Conservation (phyloP, 345 rosid species). For the Salix viminalis region DNA sequence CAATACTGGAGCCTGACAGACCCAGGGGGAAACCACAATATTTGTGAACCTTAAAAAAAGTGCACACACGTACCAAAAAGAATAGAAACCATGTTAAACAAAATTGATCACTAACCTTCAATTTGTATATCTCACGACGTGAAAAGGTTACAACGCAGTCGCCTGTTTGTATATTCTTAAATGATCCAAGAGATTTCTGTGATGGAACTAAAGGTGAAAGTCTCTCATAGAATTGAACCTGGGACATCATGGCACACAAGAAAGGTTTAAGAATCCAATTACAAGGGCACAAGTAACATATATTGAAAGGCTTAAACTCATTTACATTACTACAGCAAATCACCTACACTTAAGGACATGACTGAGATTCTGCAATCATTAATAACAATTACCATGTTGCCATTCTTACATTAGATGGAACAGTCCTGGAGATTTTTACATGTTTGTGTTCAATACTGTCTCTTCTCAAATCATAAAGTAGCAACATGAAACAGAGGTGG, state of each 20-base stretch:
- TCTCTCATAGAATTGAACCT: constrained; percentile 74
- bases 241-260: constrained; percentile 12
- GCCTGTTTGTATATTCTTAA: constrained; percentile 58
- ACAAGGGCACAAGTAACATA: neutral
- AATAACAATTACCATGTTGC: neutral
- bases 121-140: constrained; percentile 52
- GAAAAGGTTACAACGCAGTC: constrained; percentile 90
- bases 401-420: neutral
- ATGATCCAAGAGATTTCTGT: constrained; percentile 56
- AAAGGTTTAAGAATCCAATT: constrained; percentile 1
- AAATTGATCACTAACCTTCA: constrained; percentile 51
- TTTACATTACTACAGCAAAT: neutral
- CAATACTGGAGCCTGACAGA: no score
- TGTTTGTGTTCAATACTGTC: neutral
- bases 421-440: neutral
- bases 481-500: neutral
- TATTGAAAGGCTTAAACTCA: neutral
- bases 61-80: neutral
- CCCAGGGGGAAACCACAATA: neutral
- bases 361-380: neutral
- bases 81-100: neutral
- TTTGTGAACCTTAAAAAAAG: neutral
- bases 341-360: neutral
- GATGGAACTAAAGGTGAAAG: constrained; percentile 77
- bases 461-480: neutral